Conservation (phyloP, 148 eudicot species). For the Rhododendron henanense region DNA sequence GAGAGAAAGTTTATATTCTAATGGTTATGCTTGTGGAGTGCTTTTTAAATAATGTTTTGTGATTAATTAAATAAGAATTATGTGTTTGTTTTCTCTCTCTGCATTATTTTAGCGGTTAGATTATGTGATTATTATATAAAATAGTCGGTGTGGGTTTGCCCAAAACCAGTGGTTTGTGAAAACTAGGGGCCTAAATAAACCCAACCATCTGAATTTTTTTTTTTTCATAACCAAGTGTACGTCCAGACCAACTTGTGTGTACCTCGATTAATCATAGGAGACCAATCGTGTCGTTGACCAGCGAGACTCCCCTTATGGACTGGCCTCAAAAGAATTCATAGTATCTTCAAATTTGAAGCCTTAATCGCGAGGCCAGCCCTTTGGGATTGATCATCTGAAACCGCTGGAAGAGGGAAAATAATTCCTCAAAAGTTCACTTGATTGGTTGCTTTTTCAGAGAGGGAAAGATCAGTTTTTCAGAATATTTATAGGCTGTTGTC, state of each 20-base stretch:
- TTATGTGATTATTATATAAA: not conserved
- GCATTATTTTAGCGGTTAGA: not conserved
- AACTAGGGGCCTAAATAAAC: not conserved
- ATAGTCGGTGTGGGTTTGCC: not conserved
- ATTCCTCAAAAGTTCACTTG: too few species aligned
- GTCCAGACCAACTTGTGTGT: too few species aligned
- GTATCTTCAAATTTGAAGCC: too few species aligned
- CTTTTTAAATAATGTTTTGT: not conserved
- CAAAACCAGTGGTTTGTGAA: not conserved
- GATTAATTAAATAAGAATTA: not conserved
- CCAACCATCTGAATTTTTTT: not conserved
- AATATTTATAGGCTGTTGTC: too few species aligned
- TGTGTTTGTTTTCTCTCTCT: not conserved
- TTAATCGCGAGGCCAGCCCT: too few species aligned
- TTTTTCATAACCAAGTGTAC: too few species aligned
- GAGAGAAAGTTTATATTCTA: not conserved
- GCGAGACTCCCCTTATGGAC: accelerated
- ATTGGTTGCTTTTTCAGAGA: too few species aligned
- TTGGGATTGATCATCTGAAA: not conserved
- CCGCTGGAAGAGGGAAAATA: not conserved
- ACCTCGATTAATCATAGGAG: too few species aligned
- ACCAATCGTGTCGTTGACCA: too few species aligned
- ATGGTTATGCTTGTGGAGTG: not conserved
- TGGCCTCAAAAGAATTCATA: too few species aligned
- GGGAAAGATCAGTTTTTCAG: too few species aligned